Evolutionary conservation across 140 eudicot genomes (phyloP).

Genomic region (Ambrosia hybrid): DNA sequence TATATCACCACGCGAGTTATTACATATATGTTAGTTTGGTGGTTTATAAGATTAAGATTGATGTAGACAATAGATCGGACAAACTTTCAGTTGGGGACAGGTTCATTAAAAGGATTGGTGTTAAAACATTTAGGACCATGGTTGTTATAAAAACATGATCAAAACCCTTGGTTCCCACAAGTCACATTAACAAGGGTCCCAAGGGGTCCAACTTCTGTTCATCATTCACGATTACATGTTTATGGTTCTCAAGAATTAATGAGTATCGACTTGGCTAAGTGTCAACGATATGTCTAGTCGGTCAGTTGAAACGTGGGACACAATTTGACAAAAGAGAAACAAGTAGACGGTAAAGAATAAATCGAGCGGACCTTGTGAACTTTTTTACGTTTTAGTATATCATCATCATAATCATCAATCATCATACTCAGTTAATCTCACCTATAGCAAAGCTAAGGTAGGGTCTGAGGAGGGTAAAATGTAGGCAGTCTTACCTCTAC

Average conservation of each 20-base stretch:
- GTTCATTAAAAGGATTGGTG: conserved; percentile 5
- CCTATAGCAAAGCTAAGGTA: no score
- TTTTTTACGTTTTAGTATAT: not conserved
- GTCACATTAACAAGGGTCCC: conserved; percentile 4
- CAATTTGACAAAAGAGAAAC: not conserved
- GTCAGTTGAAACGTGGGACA: not conserved
- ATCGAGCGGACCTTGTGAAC: not conserved
- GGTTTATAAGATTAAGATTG: not conserved
- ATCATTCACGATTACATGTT: no score
- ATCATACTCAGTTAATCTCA: no score
- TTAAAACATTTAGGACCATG: not conserved
- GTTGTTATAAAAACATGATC: not conserved
- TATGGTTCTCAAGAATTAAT: no score
- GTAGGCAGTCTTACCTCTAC: no score
- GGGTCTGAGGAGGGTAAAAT: no score
- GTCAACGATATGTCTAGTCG: not conserved
- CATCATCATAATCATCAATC: no score
- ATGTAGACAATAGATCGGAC: conserved; percentile 15
- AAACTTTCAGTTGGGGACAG: not conserved
- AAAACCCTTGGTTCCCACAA: conserved; percentile 1
- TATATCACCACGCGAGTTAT: no score
- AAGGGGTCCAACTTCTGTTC: not conserved
- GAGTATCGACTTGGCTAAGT: not conserved
- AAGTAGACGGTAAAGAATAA: not conserved
- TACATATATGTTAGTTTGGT: not conserved